phyloP scores from a whole-genome alignment of 768 basidiomycete genomes.

The Boletus rubroflammeus region DNA sequence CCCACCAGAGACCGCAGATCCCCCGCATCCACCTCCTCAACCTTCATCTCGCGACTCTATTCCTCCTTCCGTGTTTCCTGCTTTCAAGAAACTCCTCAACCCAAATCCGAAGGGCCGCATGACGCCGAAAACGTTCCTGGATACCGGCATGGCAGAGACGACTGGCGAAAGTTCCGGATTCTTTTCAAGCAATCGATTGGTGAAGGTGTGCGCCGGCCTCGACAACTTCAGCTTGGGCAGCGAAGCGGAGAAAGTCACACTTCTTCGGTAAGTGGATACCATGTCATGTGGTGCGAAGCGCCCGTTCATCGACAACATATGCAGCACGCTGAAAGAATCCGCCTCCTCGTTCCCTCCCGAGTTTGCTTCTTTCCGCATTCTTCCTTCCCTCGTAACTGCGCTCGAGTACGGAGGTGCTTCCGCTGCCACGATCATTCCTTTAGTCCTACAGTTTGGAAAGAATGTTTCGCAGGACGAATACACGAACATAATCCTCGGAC shows the following conservation, averaged over 20 bases:
- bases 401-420: constrained; percentile 77
- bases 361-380: constrained; percentile 79
- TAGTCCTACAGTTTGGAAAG: constrained; percentile 78
- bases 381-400: constrained; percentile 79
- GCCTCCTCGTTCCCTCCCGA: constrained; percentile 78
- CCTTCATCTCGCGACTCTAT: constrained; percentile 75
- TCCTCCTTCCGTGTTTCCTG: constrained; percentile 68
- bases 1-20: constrained; percentile 60
- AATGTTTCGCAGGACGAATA: constrained; percentile 72
- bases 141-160: constrained; percentile 71
- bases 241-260: constrained; percentile 71
- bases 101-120: constrained; percentile 82
- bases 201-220: constrained; percentile 79
- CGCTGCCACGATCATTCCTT: constrained; percentile 73
- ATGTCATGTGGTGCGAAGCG: neutral
- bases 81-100: constrained; percentile 85
- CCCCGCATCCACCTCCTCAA: constrained; percentile 76
- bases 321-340: constrained; percentile 75
- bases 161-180: constrained; percentile 62
- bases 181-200: constrained; percentile 77
- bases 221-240: constrained; percentile 80
- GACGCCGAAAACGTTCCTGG: constrained; percentile 72
- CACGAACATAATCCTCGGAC: constrained; percentile 59
- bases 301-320: neutral
- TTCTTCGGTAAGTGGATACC: constrained; percentile 55